Evolutionary conservation across 2,329 filamentous ascomycete genomes (phyloP).

Genomic region (Macrophomina pseudophaseolina): DNA sequence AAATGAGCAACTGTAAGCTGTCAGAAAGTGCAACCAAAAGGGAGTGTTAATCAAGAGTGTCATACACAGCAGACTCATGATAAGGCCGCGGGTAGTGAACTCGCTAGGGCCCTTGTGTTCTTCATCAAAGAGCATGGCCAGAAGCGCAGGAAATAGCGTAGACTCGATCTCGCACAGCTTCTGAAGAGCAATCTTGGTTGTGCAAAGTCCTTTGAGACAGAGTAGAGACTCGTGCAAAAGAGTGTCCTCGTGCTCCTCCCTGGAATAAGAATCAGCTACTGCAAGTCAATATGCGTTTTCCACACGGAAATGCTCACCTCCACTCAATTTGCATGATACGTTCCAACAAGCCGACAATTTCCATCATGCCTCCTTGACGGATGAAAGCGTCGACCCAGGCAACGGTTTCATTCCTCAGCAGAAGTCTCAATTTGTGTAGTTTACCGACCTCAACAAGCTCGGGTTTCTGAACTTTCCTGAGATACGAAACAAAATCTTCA

Average conservation of each 20-base stretch:
- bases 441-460: constrained; percentile 90
- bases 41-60: neutral
- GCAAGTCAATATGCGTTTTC: neutral
- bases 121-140: constrained; percentile 93
- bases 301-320: constrained; percentile 62
- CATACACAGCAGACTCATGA: constrained; percentile 78
- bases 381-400: constrained; percentile 95
- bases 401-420: constrained; percentile 93
- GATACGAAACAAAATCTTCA: constrained; percentile 83
- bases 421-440: constrained; percentile 86
- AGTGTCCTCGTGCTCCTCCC: constrained; percentile 94
- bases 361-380: constrained; percentile 85
- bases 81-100: constrained; percentile 89
- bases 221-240: constrained; percentile 90
- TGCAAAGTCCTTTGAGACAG: constrained; percentile 92
- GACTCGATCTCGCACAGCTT: constrained; percentile 80
- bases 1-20: constrained; percentile 74
- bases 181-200: constrained; percentile 82
- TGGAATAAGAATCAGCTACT: constrained; percentile 41
- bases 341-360: constrained; percentile 83
- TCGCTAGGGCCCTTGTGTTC: constrained; percentile 97
- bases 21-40: neutral
- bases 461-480: constrained; percentile 80
- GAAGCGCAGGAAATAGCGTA: constrained; percentile 81
- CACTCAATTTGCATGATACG: constrained; percentile 96